These are phyloP conservation scores for Fusarium burgessii DNA, from an alignment of 2,329 filamentous ascomycete species.

Conservation along the genomic window DNA sequence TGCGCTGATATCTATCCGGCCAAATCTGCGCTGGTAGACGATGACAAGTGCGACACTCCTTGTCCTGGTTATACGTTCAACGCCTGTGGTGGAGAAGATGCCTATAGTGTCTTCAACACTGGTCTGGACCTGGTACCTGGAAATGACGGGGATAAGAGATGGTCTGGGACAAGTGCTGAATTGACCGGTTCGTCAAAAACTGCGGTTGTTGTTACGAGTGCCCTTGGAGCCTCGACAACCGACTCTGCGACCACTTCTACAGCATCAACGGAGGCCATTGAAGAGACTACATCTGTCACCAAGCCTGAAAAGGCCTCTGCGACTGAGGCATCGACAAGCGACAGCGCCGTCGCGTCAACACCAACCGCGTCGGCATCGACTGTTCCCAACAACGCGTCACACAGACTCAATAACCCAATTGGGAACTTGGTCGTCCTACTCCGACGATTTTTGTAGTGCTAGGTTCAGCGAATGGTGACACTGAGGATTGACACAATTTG, in stretches of 20 bases:
- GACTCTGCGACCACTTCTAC: neutral
- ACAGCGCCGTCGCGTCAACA: neutral
- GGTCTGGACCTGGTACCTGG: neutral
- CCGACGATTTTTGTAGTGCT: neutral
- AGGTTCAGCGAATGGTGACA: neutral
- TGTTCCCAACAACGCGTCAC: conserved; percentile 16
- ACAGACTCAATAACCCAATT: conserved; percentile 12
- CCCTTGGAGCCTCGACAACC: neutral
- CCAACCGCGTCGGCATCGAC: conserved; percentile 9
- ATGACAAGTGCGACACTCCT: conserved; percentile 22
- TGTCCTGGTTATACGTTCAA: conserved; percentile 23
- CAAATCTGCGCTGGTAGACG: conserved; percentile 6
- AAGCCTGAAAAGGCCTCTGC: neutral
- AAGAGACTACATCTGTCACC: neutral
- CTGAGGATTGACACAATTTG: neutral
- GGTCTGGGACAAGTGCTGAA: neutral
- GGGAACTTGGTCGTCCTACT: conserved; percentile 6
- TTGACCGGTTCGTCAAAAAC: neutral
- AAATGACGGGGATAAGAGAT: neutral
- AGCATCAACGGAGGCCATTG: neutral
- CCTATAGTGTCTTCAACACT: conserved; percentile 28
- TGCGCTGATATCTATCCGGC: conserved; percentile 33
- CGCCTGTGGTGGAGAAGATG: conserved; percentile 24
- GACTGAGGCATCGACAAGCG: neutral
- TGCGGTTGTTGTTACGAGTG: neutral